A percentile compares a stretch with the other conserved stretches of the same genome.
These are phyloP conservation scores for Pleurotus salmoneostramineus DNA, from an alignment of 768 basidiomycete genomes.

Conservation along the genomic window DNA sequence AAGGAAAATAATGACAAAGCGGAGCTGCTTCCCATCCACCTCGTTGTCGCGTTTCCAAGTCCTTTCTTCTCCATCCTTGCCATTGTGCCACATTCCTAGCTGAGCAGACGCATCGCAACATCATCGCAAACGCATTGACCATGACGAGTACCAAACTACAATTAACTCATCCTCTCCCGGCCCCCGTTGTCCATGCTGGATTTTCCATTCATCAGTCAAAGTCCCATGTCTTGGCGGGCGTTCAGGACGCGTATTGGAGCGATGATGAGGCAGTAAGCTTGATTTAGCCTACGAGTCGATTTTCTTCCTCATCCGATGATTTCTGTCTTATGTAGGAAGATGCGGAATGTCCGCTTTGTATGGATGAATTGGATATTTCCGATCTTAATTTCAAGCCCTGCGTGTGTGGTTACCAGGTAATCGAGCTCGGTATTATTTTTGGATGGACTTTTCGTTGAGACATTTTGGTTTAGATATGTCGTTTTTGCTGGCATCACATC, in stretches of 20 bases:
- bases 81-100: background rate
- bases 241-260: constrained; percentile 97
- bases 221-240: constrained; percentile 82
- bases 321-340: constrained; percentile 66
- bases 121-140: background rate
- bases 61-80: constrained; percentile 2
- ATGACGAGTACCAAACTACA: constrained; percentile 58
- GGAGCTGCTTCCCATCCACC: constrained; percentile 8
- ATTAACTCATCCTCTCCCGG: constrained; percentile 61
- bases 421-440: constrained; percentile 7
- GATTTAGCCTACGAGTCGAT: constrained; percentile 9
- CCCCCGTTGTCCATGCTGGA: constrained; percentile 68
- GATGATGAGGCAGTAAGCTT: constrained; percentile 78
- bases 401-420: constrained; percentile 95
- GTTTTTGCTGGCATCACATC: constrained; percentile 99
- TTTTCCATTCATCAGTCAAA: constrained; percentile 76
- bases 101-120: background rate
- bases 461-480: constrained; percentile 73
- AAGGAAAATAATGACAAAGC: constrained; percentile 8
- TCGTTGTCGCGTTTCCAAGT: constrained; percentile 12
- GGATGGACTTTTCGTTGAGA: constrained; percentile 8
- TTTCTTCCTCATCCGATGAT: constrained; percentile 9
- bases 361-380: constrained; percentile 98
- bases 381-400: constrained; percentile 99
- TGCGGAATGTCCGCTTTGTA: constrained; percentile 95